Conservation (phyloP, 148 eudicot genomes). For the Amaranthus hypochondriacus region DNA sequence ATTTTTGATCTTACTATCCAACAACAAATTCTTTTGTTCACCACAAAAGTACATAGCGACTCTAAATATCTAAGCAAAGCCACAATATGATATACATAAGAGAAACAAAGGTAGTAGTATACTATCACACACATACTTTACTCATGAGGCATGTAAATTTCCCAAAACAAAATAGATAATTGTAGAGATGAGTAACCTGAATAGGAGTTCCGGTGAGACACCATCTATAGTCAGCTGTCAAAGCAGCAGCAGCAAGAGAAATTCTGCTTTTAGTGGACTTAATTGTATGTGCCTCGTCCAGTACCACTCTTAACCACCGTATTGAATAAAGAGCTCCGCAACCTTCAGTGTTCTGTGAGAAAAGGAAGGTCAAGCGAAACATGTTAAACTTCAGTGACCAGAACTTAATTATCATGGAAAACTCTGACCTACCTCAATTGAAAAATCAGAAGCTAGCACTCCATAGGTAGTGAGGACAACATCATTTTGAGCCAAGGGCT, state of each 20-base stretch:
- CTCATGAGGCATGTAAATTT: neutral
- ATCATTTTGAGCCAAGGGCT: constrained; percentile 62
- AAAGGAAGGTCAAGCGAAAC: constrained; percentile 11
- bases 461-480: constrained; percentile 95
- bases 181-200: constrained; percentile 45
- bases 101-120: neutral
- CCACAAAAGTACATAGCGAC: neutral
- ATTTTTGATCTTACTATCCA: neutral
- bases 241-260: constrained; percentile 80
- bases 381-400: neutral
- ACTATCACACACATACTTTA: neutral
- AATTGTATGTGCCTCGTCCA: constrained; percentile 96
- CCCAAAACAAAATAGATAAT: neutral
- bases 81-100: neutral
- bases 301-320: constrained; percentile 90
- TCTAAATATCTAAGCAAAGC: neutral
- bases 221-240: constrained; percentile 87
- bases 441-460: constrained; percentile 81
- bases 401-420: neutral
- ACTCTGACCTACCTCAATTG: constrained; percentile 57
- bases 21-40: neutral
- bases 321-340: constrained; percentile 71
- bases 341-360: constrained; percentile 62
- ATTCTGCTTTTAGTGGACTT: constrained; percentile 87
- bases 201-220: constrained; percentile 99